A percentile compares a stretch with the other conserved stretches of the same genome.
Evolutionary conservation across 1,284 basidiomycete genomes (phyloP).

Genomic region (Ganoderma multipileum): DNA sequence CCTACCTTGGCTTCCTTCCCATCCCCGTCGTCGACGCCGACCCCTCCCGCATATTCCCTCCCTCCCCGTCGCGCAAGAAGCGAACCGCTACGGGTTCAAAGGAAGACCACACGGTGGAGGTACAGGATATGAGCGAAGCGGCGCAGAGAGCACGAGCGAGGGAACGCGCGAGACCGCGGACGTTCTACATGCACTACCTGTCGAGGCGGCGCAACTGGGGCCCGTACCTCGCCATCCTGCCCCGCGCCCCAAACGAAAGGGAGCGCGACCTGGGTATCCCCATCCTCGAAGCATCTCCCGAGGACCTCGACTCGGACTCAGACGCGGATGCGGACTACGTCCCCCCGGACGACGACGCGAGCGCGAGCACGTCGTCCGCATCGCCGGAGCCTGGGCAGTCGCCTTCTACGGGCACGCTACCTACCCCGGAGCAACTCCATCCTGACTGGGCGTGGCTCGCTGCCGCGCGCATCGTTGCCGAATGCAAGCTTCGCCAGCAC

Average conservation of each 20-base stretch:
- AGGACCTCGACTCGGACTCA: slow-evolving; percentile 26
- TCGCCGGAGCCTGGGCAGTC: slow-evolving; percentile 1
- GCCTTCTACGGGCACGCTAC: background rate
- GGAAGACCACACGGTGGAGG: background rate
- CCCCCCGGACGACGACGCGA: slow-evolving; percentile 31
- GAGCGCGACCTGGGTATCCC: background rate
- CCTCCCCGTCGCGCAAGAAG: background rate
- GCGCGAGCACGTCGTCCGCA: slow-evolving; percentile 12
- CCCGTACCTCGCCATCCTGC: slow-evolving; percentile 45
- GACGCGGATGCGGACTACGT: slow-evolving; percentile 32
- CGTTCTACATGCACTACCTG: slow-evolving; percentile 57
- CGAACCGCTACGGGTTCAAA: background rate
- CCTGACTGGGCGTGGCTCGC: slow-evolving; percentile 42
- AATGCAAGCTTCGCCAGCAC: slow-evolving; percentile 36
- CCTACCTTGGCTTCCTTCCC: slow-evolving; percentile 29
- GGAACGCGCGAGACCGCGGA: slow-evolving; percentile 44
- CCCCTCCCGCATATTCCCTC: background rate
- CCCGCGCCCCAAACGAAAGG: background rate
- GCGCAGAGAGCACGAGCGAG: slow-evolving; percentile 36
- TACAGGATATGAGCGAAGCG: slow-evolving; percentile 23
- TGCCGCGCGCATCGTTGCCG: slow-evolving; percentile 37
- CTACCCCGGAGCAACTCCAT: slow-evolving; percentile 21
- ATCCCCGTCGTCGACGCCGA: slow-evolving; percentile 11
- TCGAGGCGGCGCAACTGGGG: slow-evolving; percentile 51
- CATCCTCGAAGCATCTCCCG: slow-evolving; percentile 7